Evolutionary conservation across 352 stramenopile species (phyloP).

Genomic region (Phytopythium helicoides): DNA sequence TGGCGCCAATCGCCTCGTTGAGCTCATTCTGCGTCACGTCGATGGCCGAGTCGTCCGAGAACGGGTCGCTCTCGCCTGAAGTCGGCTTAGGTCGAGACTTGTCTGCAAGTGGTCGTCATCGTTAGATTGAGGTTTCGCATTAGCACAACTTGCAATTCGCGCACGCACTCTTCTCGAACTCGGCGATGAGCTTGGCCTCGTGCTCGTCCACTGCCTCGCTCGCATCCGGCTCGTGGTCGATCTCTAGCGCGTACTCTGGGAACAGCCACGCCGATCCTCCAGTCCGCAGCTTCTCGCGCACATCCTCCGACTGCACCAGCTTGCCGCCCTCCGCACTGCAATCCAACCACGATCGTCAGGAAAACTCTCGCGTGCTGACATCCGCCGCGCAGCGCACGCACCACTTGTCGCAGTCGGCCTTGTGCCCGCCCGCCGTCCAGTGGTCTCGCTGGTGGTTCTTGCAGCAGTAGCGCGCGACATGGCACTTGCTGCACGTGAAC

Average conservation of each 20-base stretch:
- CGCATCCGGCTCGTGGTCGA: constrained; percentile 71
- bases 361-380: not conserved
- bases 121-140: not conserved
- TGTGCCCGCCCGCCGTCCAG: constrained; percentile 67
- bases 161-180: constrained; percentile 62
- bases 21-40: constrained; percentile 76
- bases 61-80: constrained; percentile 41
- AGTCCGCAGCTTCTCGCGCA: constrained; percentile 24
- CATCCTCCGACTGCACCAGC: constrained; percentile 39
- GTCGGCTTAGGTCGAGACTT: constrained; percentile 12
- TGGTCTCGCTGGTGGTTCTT: constrained; percentile 81
- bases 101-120: not conserved
- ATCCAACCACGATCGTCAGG: not conserved
- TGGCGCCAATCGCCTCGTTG: constrained; percentile 63
- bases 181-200: constrained; percentile 69
- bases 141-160: not conserved
- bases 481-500: constrained; percentile 71
- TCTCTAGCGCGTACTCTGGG: constrained; percentile 71
- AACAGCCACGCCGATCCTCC: constrained; percentile 77
- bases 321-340: constrained; percentile 29
- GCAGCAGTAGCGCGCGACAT: constrained; percentile 76
- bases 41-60: constrained; percentile 71
- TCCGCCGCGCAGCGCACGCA: constrained; percentile 12
- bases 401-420: constrained; percentile 56
- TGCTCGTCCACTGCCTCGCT: constrained; percentile 61